A percentile compares a stretch with the other conserved stretches of the same genome.
phyloP scores from a whole-genome alignment of 106 monocot genomes.

The Acanthochlamys bracteata region DNA sequence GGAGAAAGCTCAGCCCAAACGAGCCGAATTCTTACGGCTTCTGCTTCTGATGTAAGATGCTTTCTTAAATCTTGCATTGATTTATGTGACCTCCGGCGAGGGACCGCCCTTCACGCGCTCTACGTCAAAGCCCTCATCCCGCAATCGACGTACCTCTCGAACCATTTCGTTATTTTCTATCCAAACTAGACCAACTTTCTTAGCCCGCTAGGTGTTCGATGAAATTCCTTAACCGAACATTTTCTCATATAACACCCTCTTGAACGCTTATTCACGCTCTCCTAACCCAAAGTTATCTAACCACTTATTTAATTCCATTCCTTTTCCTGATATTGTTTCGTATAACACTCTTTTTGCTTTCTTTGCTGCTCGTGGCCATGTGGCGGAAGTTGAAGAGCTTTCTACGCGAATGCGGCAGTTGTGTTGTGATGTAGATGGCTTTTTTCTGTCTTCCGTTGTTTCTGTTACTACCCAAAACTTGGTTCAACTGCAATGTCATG shows the following conservation, averaged over 20 bases:
- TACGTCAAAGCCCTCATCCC: conserved; percentile 41
- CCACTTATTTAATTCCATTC: conserved; percentile 33
- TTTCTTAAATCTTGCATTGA: conserved; percentile 35
- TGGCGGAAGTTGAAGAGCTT: conserved; percentile 15
- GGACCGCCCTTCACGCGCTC: conserved; percentile 38
- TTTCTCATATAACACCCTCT: conserved; percentile 76
- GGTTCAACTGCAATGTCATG: conserved; percentile 32
- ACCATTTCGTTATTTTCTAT: conserved; percentile 59
- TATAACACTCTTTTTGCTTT: conserved; percentile 62
- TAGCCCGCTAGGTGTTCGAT: conserved; percentile 53
- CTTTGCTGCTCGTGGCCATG: conserved; percentile 13
- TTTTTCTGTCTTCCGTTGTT: conserved; percentile 47
- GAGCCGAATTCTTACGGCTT: too few species aligned
- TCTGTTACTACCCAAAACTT: conserved; percentile 15
- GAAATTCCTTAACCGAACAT: conserved; percentile 52
- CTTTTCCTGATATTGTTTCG: conserved; percentile 55
- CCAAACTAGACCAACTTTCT: conserved; percentile 21
- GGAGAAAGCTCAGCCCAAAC: too few species aligned
- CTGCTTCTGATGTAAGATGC: conserved; percentile 4
- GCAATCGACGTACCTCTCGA: conserved; percentile 44
- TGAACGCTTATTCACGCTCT: conserved; percentile 36
- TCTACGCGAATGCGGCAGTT: conserved; percentile 26
- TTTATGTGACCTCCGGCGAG: conserved; percentile 19
- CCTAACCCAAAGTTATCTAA: conserved; percentile 10
- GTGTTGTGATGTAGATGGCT: conserved; percentile 24